Conservation (phyloP, 2,329 filamentous ascomycete species). For the Bipolaris oryzae region DNA sequence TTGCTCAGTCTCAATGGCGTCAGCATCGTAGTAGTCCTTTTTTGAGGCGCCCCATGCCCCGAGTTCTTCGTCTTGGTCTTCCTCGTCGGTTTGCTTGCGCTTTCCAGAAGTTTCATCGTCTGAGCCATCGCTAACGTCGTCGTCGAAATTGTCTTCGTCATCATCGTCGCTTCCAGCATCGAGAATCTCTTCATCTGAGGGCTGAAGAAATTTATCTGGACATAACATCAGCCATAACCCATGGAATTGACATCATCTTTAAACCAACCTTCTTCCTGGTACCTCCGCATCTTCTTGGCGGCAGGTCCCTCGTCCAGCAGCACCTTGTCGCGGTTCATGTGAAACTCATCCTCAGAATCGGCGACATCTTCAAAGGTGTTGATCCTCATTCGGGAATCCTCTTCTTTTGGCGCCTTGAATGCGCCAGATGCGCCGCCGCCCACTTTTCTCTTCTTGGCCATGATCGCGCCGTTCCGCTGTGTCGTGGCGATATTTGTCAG, state of each 20-base stretch:
- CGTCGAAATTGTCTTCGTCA: slow-evolving; percentile 49
- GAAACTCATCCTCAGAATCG: slow-evolving; percentile 93
- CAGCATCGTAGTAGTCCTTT: slow-evolving; percentile 92
- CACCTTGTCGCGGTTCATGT: slow-evolving; percentile 83
- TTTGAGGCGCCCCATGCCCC: slow-evolving; percentile 87
- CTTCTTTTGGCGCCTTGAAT: slow-evolving; percentile 42
- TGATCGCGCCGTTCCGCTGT: slow-evolving; percentile 29
- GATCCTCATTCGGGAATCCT: slow-evolving; percentile 62
- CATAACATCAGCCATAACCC: slow-evolving; percentile 6
- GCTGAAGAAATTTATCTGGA: slow-evolving; percentile 62
- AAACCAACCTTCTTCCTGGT: slow-evolving; percentile 66
- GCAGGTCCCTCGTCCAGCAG: slow-evolving; percentile 80
- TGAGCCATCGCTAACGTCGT: slow-evolving; percentile 44
- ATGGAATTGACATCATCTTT: slow-evolving; percentile 3
- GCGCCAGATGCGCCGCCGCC: slow-evolving; percentile 53
- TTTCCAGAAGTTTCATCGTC: slow-evolving; percentile 43
- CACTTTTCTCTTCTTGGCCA: slow-evolving; percentile 72
- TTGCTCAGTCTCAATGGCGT: slow-evolving; percentile 72
- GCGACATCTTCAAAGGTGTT: slow-evolving; percentile 81
- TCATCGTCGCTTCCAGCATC: slow-evolving; percentile 56
- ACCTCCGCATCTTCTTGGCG: slow-evolving; percentile 75
- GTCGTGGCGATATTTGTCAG: slow-evolving; percentile 3
- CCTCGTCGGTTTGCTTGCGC: slow-evolving; percentile 55
- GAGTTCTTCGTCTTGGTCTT: slow-evolving; percentile 59
- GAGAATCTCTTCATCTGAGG: slow-evolving; percentile 68